Base-by-base conservation (phyloP, 2,329 filamentous ascomycete genomes). In the Aspergillus brasiliensis region DNA sequence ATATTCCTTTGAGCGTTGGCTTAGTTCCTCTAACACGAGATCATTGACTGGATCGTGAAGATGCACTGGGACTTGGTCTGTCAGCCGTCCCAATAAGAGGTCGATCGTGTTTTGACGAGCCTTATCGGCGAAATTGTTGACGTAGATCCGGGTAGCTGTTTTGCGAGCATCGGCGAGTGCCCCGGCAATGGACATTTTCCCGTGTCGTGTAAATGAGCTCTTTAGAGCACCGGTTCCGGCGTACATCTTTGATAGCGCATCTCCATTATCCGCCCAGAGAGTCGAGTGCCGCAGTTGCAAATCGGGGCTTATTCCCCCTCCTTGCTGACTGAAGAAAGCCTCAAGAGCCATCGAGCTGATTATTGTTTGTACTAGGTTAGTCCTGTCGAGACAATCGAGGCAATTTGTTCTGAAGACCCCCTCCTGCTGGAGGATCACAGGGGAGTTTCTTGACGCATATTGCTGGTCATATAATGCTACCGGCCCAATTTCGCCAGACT, bases 351-450 rank as follows among this genome's bases (percentile, higher is more conserved):
- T 93, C 69, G 92, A 90, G 59, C 93, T 97, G 68, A 99, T 91
- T 65, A 98, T 91, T 0, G 93, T 96, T 77, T 99, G 95, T 27
- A 99, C 92, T 27, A 98, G 82, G 72, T 99, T 99, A 7, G 95
- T 99, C 60, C 95, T 87, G 74, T 99, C 95, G 46, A 99, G 81
- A 73, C 95, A 99, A 75, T 99, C 95, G 25, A 99, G 82, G 73
- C 95, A 99, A 70, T 99, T 99, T 3, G 93, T 97, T 62, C 94
- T 86, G 75, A 98, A 98, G 5, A 96, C 86, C n/a, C 95, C 94
- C 73, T 96, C 91, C 76, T 99, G 95, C 72, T 96, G 92, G 53
- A 97, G 79, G 21, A 96, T 85, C 2, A 92, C 87, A 7, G 90
- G 84, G 3, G 82, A 78, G 58, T 78, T 75, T 57, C 60, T 75